Evolutionary conservation across 2,329 filamentous ascomycete genomes (phyloP).

Genomic region (Mollisiaceae sp.): DNA sequence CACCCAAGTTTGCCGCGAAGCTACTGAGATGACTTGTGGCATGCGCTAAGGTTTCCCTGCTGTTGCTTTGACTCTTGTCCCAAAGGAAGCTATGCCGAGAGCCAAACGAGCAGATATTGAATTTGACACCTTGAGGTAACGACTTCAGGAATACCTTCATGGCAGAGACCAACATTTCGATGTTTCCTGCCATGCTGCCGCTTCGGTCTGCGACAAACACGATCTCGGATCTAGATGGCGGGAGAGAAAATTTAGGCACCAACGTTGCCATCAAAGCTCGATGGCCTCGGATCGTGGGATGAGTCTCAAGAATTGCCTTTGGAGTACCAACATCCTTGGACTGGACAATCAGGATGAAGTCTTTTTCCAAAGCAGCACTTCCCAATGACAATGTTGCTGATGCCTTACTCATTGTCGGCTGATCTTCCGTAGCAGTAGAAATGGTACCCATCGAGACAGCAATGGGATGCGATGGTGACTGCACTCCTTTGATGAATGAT

Average conservation of each 20-base stretch:
- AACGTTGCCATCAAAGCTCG: conserved; percentile 73
- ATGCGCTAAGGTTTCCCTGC: conserved; percentile 48
- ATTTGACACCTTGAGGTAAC: conserved; percentile 65
- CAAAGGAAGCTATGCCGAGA: conserved; percentile 52
- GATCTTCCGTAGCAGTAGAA: conserved; percentile 50
- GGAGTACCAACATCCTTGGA: conserved; percentile 65
- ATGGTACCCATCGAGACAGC: conserved; percentile 66
- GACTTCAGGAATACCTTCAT: conserved; percentile 70
- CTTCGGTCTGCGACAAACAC: conserved; percentile 77
- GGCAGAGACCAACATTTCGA: conserved; percentile 58
- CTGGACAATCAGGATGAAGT: conserved; percentile 71
- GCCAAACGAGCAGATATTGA: conserved; percentile 75
- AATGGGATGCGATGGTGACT: conserved; percentile 72
- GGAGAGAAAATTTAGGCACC: conserved; percentile 71
- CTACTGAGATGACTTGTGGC: conserved; percentile 50
- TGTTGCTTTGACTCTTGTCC: conserved; percentile 53
- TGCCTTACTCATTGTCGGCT: conserved; percentile 62
- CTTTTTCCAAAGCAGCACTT: conserved; percentile 59
- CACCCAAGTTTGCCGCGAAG: conserved; percentile 55
- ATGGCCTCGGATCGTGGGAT: conserved; percentile 64
- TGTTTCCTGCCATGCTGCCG: conserved; percentile 65
- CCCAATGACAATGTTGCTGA: conserved; percentile 64
- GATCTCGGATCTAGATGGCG: conserved; percentile 61
- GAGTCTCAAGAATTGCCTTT: conserved; percentile 67
- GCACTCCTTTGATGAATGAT: conserved; percentile 63